These are phyloP conservation scores for Coniochaeta sp. DNA, from an alignment of 2,329 filamentous ascomycete species.

Conservation along the genomic window DNA sequence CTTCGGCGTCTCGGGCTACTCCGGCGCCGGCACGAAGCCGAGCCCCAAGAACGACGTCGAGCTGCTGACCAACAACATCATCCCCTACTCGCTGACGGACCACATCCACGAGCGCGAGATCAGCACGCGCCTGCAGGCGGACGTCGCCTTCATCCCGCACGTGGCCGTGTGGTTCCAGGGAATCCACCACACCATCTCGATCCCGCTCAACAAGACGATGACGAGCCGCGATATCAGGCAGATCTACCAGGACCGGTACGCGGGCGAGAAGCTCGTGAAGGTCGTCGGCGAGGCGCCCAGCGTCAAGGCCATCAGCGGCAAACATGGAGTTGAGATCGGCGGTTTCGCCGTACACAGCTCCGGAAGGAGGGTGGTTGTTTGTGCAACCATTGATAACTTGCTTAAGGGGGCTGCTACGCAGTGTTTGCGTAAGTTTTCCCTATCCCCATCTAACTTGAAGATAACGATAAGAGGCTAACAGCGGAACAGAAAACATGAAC, in stretches of 20 bases:
- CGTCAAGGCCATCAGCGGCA: constrained; percentile 77
- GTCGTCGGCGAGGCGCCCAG: constrained; percentile 79
- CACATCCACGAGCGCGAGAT: constrained; percentile 96
- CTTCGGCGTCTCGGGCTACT: constrained; percentile 92
- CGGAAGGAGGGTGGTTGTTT: constrained; percentile 89
- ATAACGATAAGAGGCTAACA: constrained; percentile 9
- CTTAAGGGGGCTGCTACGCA: constrained; percentile 91
- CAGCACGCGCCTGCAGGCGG: constrained; percentile 63
- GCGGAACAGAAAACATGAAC: constrained; percentile 76
- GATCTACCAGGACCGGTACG: constrained; percentile 92
- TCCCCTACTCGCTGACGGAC: constrained; percentile 85
- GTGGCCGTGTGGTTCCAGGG: constrained; percentile 97
- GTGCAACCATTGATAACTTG: constrained; percentile 88
- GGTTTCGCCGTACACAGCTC: constrained; percentile 88
- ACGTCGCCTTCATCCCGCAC: constrained; percentile 84
- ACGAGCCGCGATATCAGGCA: constrained; percentile 87
- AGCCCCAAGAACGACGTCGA: constrained; percentile 88
- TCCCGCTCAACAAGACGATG: constrained; percentile 82
- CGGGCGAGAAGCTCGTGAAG: constrained; percentile 92
- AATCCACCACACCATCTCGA: constrained; percentile 85
- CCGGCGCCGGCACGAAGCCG: constrained; percentile 89
- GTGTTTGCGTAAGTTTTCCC: constrained; percentile 66
- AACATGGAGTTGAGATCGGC: constrained; percentile 88
- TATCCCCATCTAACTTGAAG: not conserved
- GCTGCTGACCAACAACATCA: constrained; percentile 76